Base-by-base conservation (phyloP, 148 eudicot species). In the Simmondsia chinensis region DNA sequence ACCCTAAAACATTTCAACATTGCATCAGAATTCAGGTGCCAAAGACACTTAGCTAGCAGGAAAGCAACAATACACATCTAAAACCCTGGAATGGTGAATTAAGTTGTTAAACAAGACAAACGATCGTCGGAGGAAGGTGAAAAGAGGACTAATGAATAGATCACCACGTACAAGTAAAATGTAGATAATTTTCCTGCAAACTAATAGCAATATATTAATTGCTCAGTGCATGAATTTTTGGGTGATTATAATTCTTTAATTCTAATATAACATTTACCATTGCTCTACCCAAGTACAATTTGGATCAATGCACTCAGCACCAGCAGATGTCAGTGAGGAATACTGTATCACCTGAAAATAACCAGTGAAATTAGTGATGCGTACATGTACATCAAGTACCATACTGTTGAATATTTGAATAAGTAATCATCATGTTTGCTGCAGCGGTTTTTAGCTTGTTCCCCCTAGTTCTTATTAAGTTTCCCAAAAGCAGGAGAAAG, bases 241-340 rank as follows among this genome's bases (percentile, higher is more conserved):
- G n/a, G n/a, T n/a, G n/a, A n/a, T n/a, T n/a, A n/a, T 26, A 15
- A 16, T 4, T 19, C 12, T 15, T 11, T 11, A 47, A 48, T 6
- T 6, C 32, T 35, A 3, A 29, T 12, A 16, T 10, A 3, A 44
- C 20, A 27, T 30, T 47, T 85, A 89, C 97, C 97, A 89, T 72
- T 89, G 97, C 59, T 89, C 94, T 48, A 89, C 78, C 97, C 97
- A 89, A 2, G 95, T 73, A 68, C 97, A 89, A 57, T 72, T 46
- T 31, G 88, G 85, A 69, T 76, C 95, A 38, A 89, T 89, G 65
- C 97, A 89, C 54, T 84, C 85, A 40, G 97, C 97, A 64, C 97
- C 97, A 15, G 97, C 97, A 28, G 97, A 89, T 40, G 71, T 67
- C 24, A 85, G 95, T 14, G 95, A 85, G 5, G 97, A 81, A 61